Base-by-base conservation (phyloP, 257 asterid genomes). In the Haberlea rhodopensis region DNA sequence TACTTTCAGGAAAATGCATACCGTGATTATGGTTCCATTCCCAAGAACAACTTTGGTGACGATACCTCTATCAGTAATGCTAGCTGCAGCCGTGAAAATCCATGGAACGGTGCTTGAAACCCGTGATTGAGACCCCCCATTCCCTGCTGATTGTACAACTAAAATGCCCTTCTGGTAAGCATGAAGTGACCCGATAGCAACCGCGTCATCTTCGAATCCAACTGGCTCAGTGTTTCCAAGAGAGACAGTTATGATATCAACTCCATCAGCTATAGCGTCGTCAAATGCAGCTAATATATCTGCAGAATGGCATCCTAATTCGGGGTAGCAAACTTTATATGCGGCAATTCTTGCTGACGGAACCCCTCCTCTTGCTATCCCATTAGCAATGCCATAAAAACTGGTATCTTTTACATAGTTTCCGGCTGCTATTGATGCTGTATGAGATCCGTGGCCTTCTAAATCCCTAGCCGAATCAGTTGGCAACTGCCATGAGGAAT, bases 221-320 rank as follows among this genome's bases (percentile, higher is more conserved):
- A 16, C 0, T 6, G 69, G 56, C 8, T 0, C 0, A 0, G 0
- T 0, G 22, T 26, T 0, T 43, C 78, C 78, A 20, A 82, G 6
- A 0, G 87, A 82, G 3, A 76, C 8, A 0, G 78, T 23, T 6
- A 82, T 71, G 25, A 82, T 74, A 53, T 79, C 83, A 0, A 79
- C 85, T 26, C 87, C 85, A 59, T 82, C 87, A 6, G 87, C 82
- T 34, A 75, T 69, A 7, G 84, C 80, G 57, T 79, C 84, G 21
- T 79, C 80, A 29, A 79, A 75, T 2, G 72, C 78, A 0, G 79
- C 79, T 15, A 78, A 16, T 43, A 78, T 34, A 23, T n/a, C 77
- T 0, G 9, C 18, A 1, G 61, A 53, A 1, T 2, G 0, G 28
- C 79, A 70, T 0, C 67, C 70, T 0, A 0, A 0, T 0, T 2